Percentiles rank a stretch among this genome's conserved stretches.
Evolutionary conservation across 73 alveolate genomes (phyloP).

Genomic region (Paramecium tetraurelia): DNA sequence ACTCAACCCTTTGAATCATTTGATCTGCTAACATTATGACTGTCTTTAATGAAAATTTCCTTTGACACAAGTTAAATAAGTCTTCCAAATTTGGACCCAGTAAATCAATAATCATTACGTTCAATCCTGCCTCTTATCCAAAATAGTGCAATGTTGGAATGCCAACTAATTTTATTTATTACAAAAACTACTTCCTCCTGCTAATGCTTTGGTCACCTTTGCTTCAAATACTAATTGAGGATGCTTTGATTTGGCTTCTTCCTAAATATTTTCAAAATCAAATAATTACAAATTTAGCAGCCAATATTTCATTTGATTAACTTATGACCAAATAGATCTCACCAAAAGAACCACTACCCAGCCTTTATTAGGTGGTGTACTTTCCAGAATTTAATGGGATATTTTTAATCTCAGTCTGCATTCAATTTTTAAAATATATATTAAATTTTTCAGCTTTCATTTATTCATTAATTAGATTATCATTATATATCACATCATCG

Average conservation of each 20-base stretch:
- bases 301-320: conserved; percentile 35
- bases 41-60: conserved; percentile 79
- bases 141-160: conserved; percentile 78
- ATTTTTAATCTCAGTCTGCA: neutral
- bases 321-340: conserved; percentile 75
- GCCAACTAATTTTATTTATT: conserved; percentile 66
- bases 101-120: conserved; percentile 83
- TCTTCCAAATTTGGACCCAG: conserved; percentile 92
- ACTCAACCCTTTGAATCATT: conserved; percentile 70
- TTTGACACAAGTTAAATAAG: conserved; percentile 82
- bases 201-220: conserved; percentile 41
- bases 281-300: conserved; percentile 47
- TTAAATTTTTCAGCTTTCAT: neutral
- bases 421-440: neutral
- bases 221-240: conserved; percentile 61
- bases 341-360: conserved; percentile 93
- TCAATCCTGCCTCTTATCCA: conserved; percentile 83
- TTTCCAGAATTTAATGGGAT: conserved; percentile 23
- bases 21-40: conserved; percentile 79
- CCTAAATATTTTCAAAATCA: neutral
- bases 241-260: conserved; percentile 65
- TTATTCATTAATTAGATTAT: neutral
- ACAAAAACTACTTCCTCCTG: conserved; percentile 47
- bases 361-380: conserved; percentile 63
- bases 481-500: neutral